A percentile compares a stretch with the other conserved stretches of the same genome.
These are phyloP conservation scores for Xanthoconium stramineum DNA, from an alignment of 768 basidiomycete species.

Conservation along the genomic window DNA sequence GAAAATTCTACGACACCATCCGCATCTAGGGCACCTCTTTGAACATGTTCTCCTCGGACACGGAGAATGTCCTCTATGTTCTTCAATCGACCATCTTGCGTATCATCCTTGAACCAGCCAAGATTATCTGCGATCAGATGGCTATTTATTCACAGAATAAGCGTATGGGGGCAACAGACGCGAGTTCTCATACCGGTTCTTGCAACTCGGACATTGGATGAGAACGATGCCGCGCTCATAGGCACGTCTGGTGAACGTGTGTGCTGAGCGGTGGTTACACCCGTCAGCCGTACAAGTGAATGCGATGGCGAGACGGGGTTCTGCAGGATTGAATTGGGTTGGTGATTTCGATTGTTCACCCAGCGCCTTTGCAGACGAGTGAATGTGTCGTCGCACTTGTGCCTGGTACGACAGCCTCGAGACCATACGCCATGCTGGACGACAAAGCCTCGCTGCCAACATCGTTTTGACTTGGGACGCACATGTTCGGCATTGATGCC, in stretches of 20 bases:
- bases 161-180: neutral
- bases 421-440: conserved; percentile 42
- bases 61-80: conserved; percentile 83
- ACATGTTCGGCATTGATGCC: conserved; percentile 13
- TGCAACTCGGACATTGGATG: conserved; percentile 87
- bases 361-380: neutral
- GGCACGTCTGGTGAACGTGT: conserved; percentile 79
- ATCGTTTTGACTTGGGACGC: conserved; percentile 12
- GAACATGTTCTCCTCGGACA: conserved; percentile 75
- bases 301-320: conserved; percentile 69
- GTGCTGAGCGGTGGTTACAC: conserved; percentile 79
- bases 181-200: conserved; percentile 61
- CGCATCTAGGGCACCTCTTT: conserved; percentile 44
- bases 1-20: conserved; percentile 56
- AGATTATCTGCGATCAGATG: conserved; percentile 89
- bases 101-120: conserved; percentile 88
- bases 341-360: neutral
- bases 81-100: conserved; percentile 63
- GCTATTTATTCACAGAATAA: conserved; percentile 33
- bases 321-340: conserved; percentile 37
- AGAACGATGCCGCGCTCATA: conserved; percentile 90
- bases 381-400: conserved; percentile 39
- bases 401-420: conserved; percentile 33
- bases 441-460: conserved; percentile 47
- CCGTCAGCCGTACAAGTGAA: conserved; percentile 81